A percentile compares a stretch with the other conserved stretches of the same genome.
Evolutionary conservation across 2,329 filamentous ascomycete species (phyloP).

Genomic region (Daldinia sp.): DNA sequence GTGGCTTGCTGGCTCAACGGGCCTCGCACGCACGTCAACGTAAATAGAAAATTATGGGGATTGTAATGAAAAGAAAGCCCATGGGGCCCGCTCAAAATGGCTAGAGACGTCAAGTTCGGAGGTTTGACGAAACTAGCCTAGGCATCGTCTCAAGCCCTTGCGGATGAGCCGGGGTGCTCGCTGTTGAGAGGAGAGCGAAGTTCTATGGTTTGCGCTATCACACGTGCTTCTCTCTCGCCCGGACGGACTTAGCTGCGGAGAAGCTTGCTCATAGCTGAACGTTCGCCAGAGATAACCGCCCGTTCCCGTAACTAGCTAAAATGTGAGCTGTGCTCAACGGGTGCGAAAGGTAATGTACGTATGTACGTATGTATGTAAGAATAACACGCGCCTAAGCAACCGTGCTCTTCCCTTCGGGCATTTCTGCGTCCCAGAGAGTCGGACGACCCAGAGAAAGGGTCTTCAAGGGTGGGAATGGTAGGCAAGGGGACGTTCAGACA

Average conservation of each 20-base stretch:
- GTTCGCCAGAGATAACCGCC: constrained; percentile 3
- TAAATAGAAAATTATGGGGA: constrained; percentile 41
- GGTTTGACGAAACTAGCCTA: constrained; percentile 40
- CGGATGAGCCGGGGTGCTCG: constrained; percentile 33
- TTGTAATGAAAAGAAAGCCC: constrained; percentile 18
- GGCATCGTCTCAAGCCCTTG: constrained; percentile 42
- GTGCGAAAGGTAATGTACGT: background rate
- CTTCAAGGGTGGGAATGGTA: constrained; percentile 40
- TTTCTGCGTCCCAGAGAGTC: constrained; percentile 42
- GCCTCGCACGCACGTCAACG: constrained; percentile 40
- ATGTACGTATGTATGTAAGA: constrained; percentile 12
- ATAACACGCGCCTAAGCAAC: constrained; percentile 21
- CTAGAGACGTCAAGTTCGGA: constrained; percentile 37
- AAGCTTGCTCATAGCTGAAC: constrained; percentile 23
- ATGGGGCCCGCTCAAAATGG: constrained; percentile 25
- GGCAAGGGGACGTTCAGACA: constrained; percentile 27
- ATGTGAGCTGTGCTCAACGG: constrained; percentile 20
- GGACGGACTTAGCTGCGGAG: constrained; percentile 18
- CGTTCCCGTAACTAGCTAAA: background rate
- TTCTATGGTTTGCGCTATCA: constrained; percentile 2
- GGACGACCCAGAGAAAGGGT: constrained; percentile 39
- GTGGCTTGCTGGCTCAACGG: constrained; percentile 23
- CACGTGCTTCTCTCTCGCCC: constrained; percentile 12
- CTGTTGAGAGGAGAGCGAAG: constrained; percentile 13
- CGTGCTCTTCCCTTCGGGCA: constrained; percentile 34